Evolutionary conservation across 2,329 filamentous ascomycete species (phyloP).

Genomic region (Penicillium sp.): DNA sequence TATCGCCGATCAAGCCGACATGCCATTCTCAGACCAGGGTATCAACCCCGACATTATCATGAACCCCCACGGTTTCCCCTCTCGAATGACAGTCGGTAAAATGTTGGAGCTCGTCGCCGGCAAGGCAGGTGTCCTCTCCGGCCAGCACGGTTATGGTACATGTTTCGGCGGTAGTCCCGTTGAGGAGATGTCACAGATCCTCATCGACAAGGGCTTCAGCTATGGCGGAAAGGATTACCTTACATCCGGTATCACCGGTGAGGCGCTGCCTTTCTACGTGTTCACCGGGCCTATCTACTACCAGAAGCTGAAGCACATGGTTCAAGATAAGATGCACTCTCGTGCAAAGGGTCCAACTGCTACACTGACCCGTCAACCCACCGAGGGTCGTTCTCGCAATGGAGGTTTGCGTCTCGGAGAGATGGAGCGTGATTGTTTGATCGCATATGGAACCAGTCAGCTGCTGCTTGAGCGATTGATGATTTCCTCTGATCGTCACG

Average conservation of each 20-base stretch:
- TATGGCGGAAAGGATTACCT: slow-evolving; percentile 98
- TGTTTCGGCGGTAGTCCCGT: slow-evolving; percentile 82
- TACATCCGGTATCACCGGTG: slow-evolving; percentile 91
- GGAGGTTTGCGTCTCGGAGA: slow-evolving; percentile 92
- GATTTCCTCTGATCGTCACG: slow-evolving; percentile 87
- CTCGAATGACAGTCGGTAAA: slow-evolving; percentile 98
- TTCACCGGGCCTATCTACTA: slow-evolving; percentile 99
- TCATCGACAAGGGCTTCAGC: slow-evolving; percentile 86
- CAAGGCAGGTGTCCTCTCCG: slow-evolving; percentile 86
- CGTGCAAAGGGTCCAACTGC: slow-evolving; percentile 86
- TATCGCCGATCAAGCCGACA: slow-evolving; percentile 93
- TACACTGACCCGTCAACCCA: slow-evolving; percentile 91
- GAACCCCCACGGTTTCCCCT: slow-evolving; percentile 99
- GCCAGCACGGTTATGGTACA: slow-evolving; percentile 85
- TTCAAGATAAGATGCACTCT: slow-evolving; percentile 99
- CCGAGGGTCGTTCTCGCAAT: slow-evolving; percentile 88
- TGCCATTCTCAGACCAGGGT: slow-evolving; percentile 91
- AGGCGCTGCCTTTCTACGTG: slow-evolving; percentile 90
- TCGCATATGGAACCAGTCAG: slow-evolving; percentile 94
- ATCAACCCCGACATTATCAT: slow-evolving; percentile 99
- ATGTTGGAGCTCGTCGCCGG: slow-evolving; percentile 93
- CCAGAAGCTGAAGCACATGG: slow-evolving; percentile 99
- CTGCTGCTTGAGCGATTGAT: slow-evolving; percentile 90
- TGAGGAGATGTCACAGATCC: slow-evolving; percentile 82
- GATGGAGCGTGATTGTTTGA: slow-evolving; percentile 98